Evolutionary conservation across 2,329 filamentous ascomycete genomes (phyloP).

Genomic region (Cryphonectria naterciae): DNA sequence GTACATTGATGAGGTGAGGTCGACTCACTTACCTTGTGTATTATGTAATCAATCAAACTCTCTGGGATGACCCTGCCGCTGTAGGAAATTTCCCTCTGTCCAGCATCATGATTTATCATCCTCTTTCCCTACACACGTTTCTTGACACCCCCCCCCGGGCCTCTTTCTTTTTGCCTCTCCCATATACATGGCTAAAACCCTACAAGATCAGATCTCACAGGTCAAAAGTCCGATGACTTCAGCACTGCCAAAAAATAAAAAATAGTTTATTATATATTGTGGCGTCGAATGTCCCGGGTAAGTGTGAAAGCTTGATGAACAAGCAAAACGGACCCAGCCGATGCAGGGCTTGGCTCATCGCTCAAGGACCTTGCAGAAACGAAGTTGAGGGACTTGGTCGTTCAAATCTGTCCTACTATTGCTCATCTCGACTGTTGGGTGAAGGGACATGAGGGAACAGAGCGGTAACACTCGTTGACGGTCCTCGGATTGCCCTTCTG

Average conservation of each 20-base stretch:
- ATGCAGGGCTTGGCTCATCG: neutral
- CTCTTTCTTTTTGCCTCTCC: too few species aligned
- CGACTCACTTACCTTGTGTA: neutral
- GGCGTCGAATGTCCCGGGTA: slow-evolving; percentile 16
- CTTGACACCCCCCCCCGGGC: too few species aligned
- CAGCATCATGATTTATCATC: neutral
- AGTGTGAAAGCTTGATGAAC: slow-evolving; percentile 15
- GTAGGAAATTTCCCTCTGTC: neutral
- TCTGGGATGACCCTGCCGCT: neutral
- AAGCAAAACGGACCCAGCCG: slow-evolving; percentile 26
- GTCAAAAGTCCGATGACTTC: neutral
- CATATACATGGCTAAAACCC: neutral
- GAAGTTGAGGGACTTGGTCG: neutral
- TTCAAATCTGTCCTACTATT: neutral
- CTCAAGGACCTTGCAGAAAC: neutral
- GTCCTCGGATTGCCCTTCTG: neutral
- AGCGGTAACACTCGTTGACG: neutral
- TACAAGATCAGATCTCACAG: neutral
- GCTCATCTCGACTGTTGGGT: neutral
- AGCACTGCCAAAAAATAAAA: neutral
- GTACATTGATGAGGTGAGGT: neutral
- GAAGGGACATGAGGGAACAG: neutral
- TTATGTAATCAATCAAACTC: neutral
- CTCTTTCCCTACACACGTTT: neutral
- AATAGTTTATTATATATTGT: slow-evolving; percentile 2